Evolutionary conservation across 2,329 filamentous ascomycete species (phyloP).

Genomic region (Apiospora rasikravindrae): DNA sequence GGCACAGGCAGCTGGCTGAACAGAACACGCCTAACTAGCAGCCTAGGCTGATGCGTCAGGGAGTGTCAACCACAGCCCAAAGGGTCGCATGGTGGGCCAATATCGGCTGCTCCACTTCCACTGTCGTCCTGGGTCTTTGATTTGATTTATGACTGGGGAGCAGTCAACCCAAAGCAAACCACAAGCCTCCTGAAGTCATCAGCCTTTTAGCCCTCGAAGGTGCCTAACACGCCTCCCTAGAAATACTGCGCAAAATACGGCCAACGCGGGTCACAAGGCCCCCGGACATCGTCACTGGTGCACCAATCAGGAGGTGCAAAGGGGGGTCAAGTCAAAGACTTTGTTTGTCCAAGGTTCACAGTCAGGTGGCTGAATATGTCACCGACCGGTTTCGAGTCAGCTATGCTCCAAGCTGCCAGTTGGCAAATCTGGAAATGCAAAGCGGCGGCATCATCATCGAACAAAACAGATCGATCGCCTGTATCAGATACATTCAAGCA

Average conservation of each 20-base stretch:
- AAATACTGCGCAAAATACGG: background rate
- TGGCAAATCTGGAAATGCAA: background rate
- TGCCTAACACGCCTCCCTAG: background rate
- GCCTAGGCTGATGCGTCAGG: slow-evolving; percentile 36
- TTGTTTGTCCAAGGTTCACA: background rate
- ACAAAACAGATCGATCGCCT: background rate
- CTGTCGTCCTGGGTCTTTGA: background rate
- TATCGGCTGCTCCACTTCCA: background rate
- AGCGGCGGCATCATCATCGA: background rate
- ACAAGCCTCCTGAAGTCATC: background rate
- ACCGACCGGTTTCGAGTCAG: slow-evolving; percentile 1
- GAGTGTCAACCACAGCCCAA: slow-evolving; percentile 2
- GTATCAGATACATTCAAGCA: background rate
- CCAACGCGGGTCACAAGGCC: slow-evolving; percentile 1
- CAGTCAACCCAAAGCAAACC: slow-evolving; percentile 5
- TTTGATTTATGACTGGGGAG: background rate
- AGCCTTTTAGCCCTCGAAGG: background rate
- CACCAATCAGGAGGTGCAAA: slow-evolving; percentile 1
- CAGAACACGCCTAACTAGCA: slow-evolving; percentile 37
- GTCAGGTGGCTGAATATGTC: slow-evolving; percentile 7
- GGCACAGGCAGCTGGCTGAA: slow-evolving; percentile 22
- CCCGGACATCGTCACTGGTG: background rate
- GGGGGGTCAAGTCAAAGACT: background rate
- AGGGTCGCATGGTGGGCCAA: background rate
- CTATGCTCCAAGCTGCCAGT: background rate